A percentile compares a stretch with the other conserved stretches of the same genome.
Conservation (phyloP, 2,329 filamentous ascomycete species). For the Colletotrichum tofieldiae region DNA sequence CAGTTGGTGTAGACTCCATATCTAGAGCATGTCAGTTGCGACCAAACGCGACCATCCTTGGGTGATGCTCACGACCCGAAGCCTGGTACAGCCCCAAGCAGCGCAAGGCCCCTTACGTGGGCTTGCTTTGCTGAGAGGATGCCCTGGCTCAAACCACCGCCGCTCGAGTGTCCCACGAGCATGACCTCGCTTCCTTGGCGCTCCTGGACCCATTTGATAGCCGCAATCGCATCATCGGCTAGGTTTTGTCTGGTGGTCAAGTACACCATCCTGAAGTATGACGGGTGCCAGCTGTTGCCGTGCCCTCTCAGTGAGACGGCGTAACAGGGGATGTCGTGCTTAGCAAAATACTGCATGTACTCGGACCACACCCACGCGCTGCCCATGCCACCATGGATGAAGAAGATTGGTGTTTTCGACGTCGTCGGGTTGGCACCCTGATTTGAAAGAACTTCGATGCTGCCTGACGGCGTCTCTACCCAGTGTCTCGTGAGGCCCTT, state of each 20-base stretch:
- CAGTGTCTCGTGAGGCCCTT: slow-evolving; percentile 60
- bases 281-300: slow-evolving; percentile 66
- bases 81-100: slow-evolving; percentile 64
- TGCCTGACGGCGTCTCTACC: slow-evolving; percentile 60
- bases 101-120: slow-evolving; percentile 60
- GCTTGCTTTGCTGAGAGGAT: slow-evolving; percentile 59
- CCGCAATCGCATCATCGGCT: slow-evolving; percentile 61
- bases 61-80: slow-evolving; percentile 61
- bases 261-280: slow-evolving; percentile 65
- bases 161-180: slow-evolving; percentile 67
- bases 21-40: slow-evolving; percentile 44
- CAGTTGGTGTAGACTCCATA: slow-evolving; percentile 62
- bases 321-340: slow-evolving; percentile 63
- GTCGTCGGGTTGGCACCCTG: slow-evolving; percentile 46
- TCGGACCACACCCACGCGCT: slow-evolving; percentile 67
- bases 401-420: slow-evolving; percentile 60
- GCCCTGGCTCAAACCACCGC: slow-evolving; percentile 66
- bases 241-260: slow-evolving; percentile 59
- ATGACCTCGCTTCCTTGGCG: slow-evolving; percentile 54
- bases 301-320: slow-evolving; percentile 68
- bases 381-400: slow-evolving; percentile 70
- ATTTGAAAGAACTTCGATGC: slow-evolving; percentile 66
- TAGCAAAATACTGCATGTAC: slow-evolving; percentile 65
- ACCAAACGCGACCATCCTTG: too few relatives aligned
- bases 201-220: slow-evolving; percentile 56